phyloP scores from a whole-genome alignment of 1,139 yeast species.

The Lodderomyces orthopsilosis region DNA sequence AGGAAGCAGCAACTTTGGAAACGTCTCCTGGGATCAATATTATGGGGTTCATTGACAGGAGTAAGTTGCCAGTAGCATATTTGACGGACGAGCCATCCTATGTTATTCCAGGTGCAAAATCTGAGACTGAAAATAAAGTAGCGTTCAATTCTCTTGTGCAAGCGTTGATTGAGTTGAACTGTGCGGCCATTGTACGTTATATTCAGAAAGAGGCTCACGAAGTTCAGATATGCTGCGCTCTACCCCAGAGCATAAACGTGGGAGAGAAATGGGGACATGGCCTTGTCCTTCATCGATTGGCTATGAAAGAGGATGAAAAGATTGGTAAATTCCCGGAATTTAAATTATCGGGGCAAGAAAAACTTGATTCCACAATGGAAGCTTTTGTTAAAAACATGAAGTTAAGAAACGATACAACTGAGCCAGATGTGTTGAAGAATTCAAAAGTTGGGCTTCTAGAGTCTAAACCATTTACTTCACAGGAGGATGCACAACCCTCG shows the following conservation, averaged over 20 bases:
- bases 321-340: constrained; percentile 59
- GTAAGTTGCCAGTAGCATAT: constrained; percentile 54
- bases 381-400: constrained; percentile 11
- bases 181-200: constrained; percentile 60
- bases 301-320: constrained; percentile 77
- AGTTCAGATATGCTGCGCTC: constrained; percentile 54
- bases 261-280: constrained; percentile 15
- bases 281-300: constrained; percentile 49
- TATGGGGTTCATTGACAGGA: constrained; percentile 53
- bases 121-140: constrained; percentile 32
- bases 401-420: constrained; percentile 9
- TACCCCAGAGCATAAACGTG: constrained; percentile 40
- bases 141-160: constrained; percentile 56
- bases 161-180: constrained; percentile 46
- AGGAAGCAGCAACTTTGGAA: constrained; percentile 39
- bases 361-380: constrained; percentile 13
- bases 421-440: constrained; percentile 9
- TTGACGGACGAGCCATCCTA: constrained; percentile 58
- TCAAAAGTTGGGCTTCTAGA: constrained; percentile 9
- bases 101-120: constrained; percentile 46
- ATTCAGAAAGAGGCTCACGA: constrained; percentile 50
- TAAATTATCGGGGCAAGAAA: constrained; percentile 3
- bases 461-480: constrained; percentile 9
- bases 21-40: constrained; percentile 57
- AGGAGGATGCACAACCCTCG: constrained; percentile 6